Conservation (phyloP, 176 grass and related monocot species). For the Metroxylon sagu region DNA sequence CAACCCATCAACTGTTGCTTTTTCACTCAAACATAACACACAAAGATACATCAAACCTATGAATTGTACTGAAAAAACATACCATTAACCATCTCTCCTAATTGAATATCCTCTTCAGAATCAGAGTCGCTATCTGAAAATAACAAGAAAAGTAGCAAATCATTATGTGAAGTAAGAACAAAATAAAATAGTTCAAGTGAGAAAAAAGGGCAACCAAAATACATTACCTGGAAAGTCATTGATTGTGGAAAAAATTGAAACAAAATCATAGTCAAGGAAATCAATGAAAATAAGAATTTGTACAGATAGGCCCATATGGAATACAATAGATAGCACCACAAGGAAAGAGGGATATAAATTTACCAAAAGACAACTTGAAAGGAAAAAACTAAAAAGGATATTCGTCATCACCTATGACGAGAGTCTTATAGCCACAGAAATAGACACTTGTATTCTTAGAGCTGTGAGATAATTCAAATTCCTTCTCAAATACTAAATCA, state of each 20-base stretch:
- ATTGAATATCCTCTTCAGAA: conserved; percentile 20
- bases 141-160: neutral
- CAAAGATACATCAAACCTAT: too few species aligned
- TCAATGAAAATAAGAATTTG: too few species aligned
- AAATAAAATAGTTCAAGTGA: neutral
- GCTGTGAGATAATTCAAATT: conserved; percentile 76
- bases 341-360: too few species aligned
- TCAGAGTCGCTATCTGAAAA: conserved; percentile 36
- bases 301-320: too few species aligned
- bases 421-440: conserved; percentile 74
- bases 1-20: too few species aligned
- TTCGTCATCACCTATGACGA: conserved; percentile 30
- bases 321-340: too few species aligned
- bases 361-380: neutral
- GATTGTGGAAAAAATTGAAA: too few species aligned
- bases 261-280: too few species aligned
- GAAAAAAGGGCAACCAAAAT: too few species aligned
- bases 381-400: conserved; percentile 34
- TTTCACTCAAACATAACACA: too few species aligned
- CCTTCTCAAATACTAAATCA: conserved; percentile 83
- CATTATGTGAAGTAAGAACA: neutral
- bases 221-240: too few species aligned
- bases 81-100: neutral
- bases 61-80: neutral
- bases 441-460: conserved; percentile 61